Evolutionary conservation across 2,329 filamentous ascomycete species (phyloP).

Genomic region (Samsoniella hepiali): DNA sequence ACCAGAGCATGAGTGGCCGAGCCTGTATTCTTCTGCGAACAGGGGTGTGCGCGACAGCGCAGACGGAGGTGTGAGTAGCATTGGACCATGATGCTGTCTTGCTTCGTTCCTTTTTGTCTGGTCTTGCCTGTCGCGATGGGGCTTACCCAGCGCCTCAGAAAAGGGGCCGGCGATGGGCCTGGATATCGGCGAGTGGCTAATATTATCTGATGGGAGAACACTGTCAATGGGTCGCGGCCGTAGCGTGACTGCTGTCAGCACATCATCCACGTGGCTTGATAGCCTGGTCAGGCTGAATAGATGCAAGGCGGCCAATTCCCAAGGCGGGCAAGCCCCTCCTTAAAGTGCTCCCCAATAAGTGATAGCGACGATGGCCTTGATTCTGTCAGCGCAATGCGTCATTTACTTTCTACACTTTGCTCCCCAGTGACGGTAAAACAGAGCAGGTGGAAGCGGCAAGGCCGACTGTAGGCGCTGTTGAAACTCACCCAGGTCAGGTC

Average conservation of each 20-base stretch:
- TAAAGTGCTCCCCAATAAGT: not conserved
- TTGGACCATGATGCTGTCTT: not conserved
- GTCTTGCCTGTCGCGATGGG: not conserved
- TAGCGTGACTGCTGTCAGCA: not conserved
- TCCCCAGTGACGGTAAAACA: not conserved
- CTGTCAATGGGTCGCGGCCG: no score
- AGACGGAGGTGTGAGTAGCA: not conserved
- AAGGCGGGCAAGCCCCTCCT: not conserved
- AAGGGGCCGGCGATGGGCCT: not conserved
- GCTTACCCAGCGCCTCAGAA: not conserved
- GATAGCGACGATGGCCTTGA: not conserved
- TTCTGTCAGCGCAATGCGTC: not conserved
- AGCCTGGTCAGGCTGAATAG: constrained; percentile 1
- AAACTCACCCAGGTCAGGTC: not conserved
- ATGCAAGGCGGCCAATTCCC: not conserved
- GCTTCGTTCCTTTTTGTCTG: no score
- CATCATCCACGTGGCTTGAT: not conserved
- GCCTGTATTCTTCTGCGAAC: constrained; percentile 1
- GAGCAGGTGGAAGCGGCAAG: not conserved
- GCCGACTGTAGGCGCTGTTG: not conserved
- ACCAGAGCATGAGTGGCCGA: not conserved
- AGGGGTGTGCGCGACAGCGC: not conserved
- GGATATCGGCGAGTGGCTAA: not conserved
- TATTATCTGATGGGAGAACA: no score
- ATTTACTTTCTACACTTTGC: not conserved